Base-by-base conservation (phyloP, 305 asterid species). In the Rubia balearica region DNA sequence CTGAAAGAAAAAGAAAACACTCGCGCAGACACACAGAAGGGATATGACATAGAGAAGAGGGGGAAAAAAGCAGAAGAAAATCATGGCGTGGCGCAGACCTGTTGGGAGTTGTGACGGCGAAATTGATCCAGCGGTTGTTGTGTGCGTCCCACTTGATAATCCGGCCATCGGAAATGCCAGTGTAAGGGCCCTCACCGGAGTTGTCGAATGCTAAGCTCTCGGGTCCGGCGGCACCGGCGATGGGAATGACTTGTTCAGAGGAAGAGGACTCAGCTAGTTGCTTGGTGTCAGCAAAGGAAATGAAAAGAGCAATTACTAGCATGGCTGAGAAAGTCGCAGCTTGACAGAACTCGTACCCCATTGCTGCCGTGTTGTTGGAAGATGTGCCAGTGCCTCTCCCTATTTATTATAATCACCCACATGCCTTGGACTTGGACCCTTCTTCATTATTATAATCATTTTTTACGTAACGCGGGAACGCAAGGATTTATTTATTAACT, bases 141-240 rank as follows among this genome's bases (percentile, higher is more conserved):
- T 1, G 9, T 0, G 36, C 69, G 9, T 65, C 53, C 69, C 69
- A 65, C 53, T 21, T 65, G 53, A 65, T 65, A 3, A 65, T n/a
- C 55, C 69, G 69, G 69, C 69, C 69, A 12, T 65, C 69, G 36
- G 53, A 40, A 42, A 65, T 27, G 36, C 69, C 69, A 17, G 69
- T 65, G 45, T 65, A 65, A 0, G 69, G 69, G 2, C 69, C 69
- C 0, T 14, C 55, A 21, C 69, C 69, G 16, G 36, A 1, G 33
- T 16, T n/a, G 69, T 65, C 69, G 22, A 65, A 65, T 0, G 69
- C 69, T 19, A 65, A 42, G 9, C 69, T 65, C 69, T 65, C 69
- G 2, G 69, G 69, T 41, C 69, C 69, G 69, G 1, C 33, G 6
- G 69, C 69, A 9, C 9, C 53, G 17, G 11, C 13, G 22, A 65